Conservation (phyloP, 768 basidiomycete species). For the Amyloporia xantha region DNA sequence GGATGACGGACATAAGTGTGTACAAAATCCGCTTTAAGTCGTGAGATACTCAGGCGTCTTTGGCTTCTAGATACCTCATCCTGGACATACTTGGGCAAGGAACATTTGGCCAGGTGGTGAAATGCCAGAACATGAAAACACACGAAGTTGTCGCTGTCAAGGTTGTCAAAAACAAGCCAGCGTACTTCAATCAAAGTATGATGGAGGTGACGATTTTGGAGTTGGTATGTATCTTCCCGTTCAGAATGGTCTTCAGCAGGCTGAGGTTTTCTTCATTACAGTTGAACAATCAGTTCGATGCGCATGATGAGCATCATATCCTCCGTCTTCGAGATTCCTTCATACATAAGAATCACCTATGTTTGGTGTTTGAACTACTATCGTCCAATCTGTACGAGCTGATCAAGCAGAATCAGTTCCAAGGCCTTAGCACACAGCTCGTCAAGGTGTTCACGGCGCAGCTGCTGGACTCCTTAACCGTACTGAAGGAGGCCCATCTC, state of each 20-base stretch:
- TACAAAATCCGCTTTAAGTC: conserved; percentile 14
- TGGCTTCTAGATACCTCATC: conserved; percentile 83
- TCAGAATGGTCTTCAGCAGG: not conserved
- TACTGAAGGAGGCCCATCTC: conserved; percentile 90
- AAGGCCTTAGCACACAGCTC: conserved; percentile 91
- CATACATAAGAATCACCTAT: conserved; percentile 93
- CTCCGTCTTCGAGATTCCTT: conserved; percentile 92
- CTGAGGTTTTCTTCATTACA: conserved; percentile 26
- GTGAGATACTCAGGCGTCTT: not conserved
- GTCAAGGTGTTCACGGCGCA: conserved; percentile 99
- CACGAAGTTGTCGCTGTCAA: conserved; percentile 99
- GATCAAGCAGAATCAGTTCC: conserved; percentile 99
- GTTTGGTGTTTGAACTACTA: conserved; percentile 95
- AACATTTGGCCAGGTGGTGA: conserved; percentile 98
- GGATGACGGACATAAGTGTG: conserved; percentile 93
- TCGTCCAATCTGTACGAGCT: conserved; percentile 98
- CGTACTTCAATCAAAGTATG: conserved; percentile 99
- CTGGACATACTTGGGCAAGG: conserved; percentile 98
- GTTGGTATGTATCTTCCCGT: conserved; percentile 52
- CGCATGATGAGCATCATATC: conserved; percentile 94
- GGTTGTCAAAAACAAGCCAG: conserved; percentile 99
- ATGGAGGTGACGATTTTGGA: conserved; percentile 99
- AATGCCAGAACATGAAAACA: conserved; percentile 99
- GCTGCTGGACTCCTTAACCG: conserved; percentile 83
- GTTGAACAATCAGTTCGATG: conserved; percentile 93